These are phyloP conservation scores for Microbotryum scabiosae DNA, from an alignment of 1,284 basidiomycete genomes.

Conservation along the genomic window DNA sequence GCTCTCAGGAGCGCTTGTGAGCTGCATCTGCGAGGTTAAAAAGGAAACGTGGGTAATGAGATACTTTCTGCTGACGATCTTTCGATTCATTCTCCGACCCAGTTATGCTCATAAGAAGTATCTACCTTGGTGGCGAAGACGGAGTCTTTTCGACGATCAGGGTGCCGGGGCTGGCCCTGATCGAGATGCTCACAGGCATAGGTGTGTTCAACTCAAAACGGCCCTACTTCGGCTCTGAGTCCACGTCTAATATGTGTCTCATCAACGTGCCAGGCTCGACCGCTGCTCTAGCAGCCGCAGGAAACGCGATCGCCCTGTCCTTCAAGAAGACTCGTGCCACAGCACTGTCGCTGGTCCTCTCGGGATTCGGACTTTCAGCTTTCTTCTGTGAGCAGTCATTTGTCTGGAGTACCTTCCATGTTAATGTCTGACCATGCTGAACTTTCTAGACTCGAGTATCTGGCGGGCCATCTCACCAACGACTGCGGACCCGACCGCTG, in stretches of 20 bases:
- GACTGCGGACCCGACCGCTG: constrained; percentile 34
- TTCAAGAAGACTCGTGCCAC: constrained; percentile 35
- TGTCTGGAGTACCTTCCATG: background rate
- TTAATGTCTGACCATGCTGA: background rate
- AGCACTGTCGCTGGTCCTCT: constrained; percentile 38
- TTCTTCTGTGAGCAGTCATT: constrained; percentile 33
- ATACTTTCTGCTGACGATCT: no score
- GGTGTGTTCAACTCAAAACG: background rate
- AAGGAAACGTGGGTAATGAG: no score
- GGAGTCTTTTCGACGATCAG: constrained; percentile 31
- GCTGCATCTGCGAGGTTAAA: background rate
- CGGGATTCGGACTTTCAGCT: constrained; percentile 40
- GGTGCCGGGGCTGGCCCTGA: constrained; percentile 7
- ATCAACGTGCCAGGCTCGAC: constrained; percentile 16
- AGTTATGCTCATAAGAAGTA: constrained; percentile 35
- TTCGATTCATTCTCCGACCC: constrained; percentile 25
- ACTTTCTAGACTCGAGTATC: constrained; percentile 33
- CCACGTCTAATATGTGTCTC: no score
- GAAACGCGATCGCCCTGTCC: constrained; percentile 21
- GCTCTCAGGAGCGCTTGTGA: constrained; percentile 12
- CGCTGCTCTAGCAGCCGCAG: constrained; percentile 11
- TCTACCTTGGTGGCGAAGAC: constrained; percentile 40
- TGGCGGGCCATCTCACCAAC: constrained; percentile 2
- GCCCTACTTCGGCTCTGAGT: no score
- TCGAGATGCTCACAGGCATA: constrained; percentile 17